phyloP scores from a whole-genome alignment of 768 basidiomycete genomes.

The Trametes maxima region DNA sequence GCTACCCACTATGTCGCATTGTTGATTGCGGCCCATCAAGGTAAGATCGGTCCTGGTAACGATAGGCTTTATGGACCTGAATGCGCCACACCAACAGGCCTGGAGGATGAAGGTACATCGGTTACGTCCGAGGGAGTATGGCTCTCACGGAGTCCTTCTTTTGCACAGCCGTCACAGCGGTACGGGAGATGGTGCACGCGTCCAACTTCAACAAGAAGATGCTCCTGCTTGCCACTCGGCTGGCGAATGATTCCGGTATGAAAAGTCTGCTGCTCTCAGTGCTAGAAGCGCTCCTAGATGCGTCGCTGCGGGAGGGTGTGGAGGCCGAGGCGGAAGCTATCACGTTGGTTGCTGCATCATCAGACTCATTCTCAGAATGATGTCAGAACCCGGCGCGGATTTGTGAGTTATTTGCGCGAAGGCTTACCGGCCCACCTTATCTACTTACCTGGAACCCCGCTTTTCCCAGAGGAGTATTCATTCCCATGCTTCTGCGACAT shows the following conservation, averaged over 20 bases:
- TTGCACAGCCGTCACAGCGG: conserved; percentile 60
- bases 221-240: conserved; percentile 79
- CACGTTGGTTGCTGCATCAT: conserved; percentile 80
- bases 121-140: conserved; percentile 6
- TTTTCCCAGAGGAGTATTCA: conserved; percentile 48
- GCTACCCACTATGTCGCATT: conserved; percentile 78
- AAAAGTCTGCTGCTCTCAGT: conserved; percentile 71
- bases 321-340: conserved; percentile 72
- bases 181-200: conserved; percentile 69
- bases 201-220: conserved; percentile 85
- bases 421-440: not conserved
- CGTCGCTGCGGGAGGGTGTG: conserved; percentile 60
- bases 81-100: conserved; percentile 46
- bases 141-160: conserved; percentile 32
- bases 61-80: conserved; percentile 1
- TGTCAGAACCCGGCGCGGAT: conserved; percentile 66
- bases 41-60: conserved; percentile 39
- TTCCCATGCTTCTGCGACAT: conserved; percentile 66
- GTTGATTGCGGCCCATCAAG: conserved; percentile 77
- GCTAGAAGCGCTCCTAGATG: conserved; percentile 70
- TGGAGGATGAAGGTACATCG: conserved; percentile 76
- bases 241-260: conserved; percentile 81
- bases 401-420: conserved; percentile 43
- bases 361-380: conserved; percentile 68
- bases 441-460: conserved; percentile 32